Base-by-base conservation (phyloP, 2,329 filamentous ascomycete species). In the Fusarium sp. region DNA sequence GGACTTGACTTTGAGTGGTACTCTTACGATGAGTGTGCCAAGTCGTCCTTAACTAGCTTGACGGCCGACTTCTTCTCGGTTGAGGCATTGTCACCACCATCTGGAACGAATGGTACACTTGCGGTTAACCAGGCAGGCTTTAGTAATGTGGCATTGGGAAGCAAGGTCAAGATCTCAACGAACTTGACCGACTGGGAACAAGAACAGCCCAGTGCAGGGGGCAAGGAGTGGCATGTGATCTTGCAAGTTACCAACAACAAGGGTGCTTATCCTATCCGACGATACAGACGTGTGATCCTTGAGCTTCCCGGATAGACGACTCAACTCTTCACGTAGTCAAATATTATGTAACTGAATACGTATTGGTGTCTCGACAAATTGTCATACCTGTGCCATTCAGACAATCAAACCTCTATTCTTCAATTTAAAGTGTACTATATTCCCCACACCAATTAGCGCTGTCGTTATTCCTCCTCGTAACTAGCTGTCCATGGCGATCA, bases 231-330 rank as follows among this genome's bases (percentile, higher is more conserved):
- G 61, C 50, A 64, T n/a, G 39, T 64, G 1, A 33, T 64, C 22
- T 40, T 64, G 6, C 58, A 64, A 38, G 58, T 64, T 4, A 64
- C 50, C 3, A 64, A 64, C 33, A 57, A 20, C 7, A 64, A 64
- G 4, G 61, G 61, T 1, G 14, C 20, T 3, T 46, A 64, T 14
- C 61, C 58, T 0, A 36, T 58, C 4, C 44, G 61, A 8, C 42
- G 61, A 2, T 64, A 64, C 6, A 17, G 13, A 1, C 61, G 61
- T 0, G 26, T 64, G 0, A 58, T 64, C 5, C 38, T 64, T 0
- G 49, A 63, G 18, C 17, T 63, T 6, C 59, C 22, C 18, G 18
- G 18, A 20, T 20, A 20, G 18, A 20, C 18, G 18, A 20, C 18
- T 20, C 18, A 20, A 20, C 3, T 20, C 18, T 20, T 20, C 18